Evolutionary conservation across 768 basidiomycete species (phyloP), one percentile per base, ranked within the genome.

Genomic region (Mycena leptocephala): DNA sequence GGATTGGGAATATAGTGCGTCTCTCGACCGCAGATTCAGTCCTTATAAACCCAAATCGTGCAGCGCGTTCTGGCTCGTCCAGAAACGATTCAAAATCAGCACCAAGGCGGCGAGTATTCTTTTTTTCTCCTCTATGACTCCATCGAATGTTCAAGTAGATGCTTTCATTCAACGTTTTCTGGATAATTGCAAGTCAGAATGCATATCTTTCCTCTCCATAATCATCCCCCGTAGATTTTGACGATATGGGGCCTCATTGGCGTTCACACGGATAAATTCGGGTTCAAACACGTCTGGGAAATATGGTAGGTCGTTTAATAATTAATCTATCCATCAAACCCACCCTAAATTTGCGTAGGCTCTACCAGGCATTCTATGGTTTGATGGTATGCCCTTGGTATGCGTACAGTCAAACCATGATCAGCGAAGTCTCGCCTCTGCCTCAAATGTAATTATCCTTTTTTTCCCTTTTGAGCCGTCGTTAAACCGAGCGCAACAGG

Each of bases 221-320:
- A n/a, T 75, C 37, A 22, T 28, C 55, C 53, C 26, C 14, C 6
- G 11, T 46, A 93, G 92, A 83, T 94, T 26, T 82, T 95, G 59
- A 93, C 92, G 13, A 79, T 93, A 6, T 95, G 94, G 94, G 94
- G 94, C 46, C 90, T 95, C 30, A 91, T 93, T 77, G 94, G 95
- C n/a, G 89, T 95, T 2, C 93, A 92, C 78, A 94, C 94, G 20
- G 82, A 91, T 79, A 92, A 90, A 56, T 93, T 96, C 79, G 95
- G 94, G 16, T 95, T 95, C 86, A 94, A 96, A 83, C 93, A 95
- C 80, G 90, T 93, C 74, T 95, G 95, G 94, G 95, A 95, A 82
- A 91, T 94, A 35, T 94, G 94, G 93, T 92, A 77, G 70, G 84
- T 70, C 7, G 59, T n/a, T 33, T 63, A 64, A 59, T 18, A 22